A percentile compares a stretch with the other conserved stretches of the same genome.
Evolutionary conservation across 768 basidiomycete genomes (phyloP).

Genomic region (Termitomyces sp.): DNA sequence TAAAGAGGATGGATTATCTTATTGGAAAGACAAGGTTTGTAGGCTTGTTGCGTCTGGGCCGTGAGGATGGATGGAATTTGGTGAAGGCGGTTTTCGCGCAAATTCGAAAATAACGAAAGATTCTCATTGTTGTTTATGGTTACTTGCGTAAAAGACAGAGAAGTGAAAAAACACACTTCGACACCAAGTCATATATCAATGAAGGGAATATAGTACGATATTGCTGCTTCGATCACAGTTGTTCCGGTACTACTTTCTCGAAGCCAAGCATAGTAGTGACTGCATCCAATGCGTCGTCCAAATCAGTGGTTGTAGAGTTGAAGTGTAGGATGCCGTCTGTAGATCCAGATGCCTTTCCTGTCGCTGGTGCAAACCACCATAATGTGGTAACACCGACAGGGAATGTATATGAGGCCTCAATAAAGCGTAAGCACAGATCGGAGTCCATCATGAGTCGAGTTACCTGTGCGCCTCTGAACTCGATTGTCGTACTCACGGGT

Average conservation of each 20-base stretch:
- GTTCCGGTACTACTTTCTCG: background rate
- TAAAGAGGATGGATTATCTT: slow-evolving; percentile 6
- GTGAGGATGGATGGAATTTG: background rate
- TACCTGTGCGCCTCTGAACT: slow-evolving; percentile 61
- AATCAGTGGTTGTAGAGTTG: slow-evolving; percentile 4
- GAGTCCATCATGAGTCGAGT: slow-evolving; percentile 3
- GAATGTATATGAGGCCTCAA: slow-evolving; percentile 67
- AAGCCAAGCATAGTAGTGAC: background rate
- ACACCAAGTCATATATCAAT: background rate
- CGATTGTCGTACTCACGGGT: slow-evolving; percentile 55
- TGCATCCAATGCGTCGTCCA: background rate
- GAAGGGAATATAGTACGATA: background rate
- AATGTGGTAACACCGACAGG: slow-evolving; percentile 68
- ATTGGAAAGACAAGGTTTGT: background rate
- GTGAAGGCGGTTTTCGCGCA: background rate
- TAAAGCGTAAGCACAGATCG: background rate
- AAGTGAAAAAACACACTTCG: no score
- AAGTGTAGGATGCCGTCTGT: slow-evolving; percentile 5
- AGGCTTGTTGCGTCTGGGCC: background rate
- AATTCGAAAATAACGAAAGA: background rate
- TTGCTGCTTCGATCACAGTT: background rate
- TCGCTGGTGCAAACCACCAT: slow-evolving; percentile 41
- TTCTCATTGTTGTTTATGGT: background rate
- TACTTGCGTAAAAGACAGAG: no score
- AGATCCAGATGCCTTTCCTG: background rate